Evolutionary conservation across 1,284 basidiomycete genomes (phyloP), one percentile per base, ranked within the genome.

Genomic region (Cystobasidium pallidum): DNA sequence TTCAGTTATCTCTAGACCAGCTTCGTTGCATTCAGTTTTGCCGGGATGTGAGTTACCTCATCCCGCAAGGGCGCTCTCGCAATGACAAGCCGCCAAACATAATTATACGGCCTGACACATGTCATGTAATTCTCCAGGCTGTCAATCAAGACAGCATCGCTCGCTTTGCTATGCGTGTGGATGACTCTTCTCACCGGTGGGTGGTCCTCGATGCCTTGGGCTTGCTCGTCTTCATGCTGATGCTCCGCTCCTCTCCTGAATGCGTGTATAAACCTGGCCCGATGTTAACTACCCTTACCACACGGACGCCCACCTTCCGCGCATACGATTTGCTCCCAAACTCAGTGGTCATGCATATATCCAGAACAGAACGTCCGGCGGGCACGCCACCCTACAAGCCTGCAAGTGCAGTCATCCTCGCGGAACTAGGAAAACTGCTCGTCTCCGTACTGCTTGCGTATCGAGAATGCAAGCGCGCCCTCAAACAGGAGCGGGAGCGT

Each of bases 401-500:
- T 10, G 76, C 78, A 47, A 78, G 77, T 59, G 76, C 77, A 7
- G 77, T 79, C n/a, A 59, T 79, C 21, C 39, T 78, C 24, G 76
- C 77, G 73, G 79, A 80, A 54, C 36, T 79, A 3, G 76, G 76
- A 54, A 80, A 80, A 75, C 74, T 79, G 30, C 57, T 76, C 39
- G 65, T 79, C 26, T 79, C 78, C 13, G 39, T 77, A 36, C 28
- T 77, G 17, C 74, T 80, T 36, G 78, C 78, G 17, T 55, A 57
- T 21, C 26, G 73, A 21, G 73, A 74, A 30, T 49, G 65, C 47
- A 34, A 57, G 15, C 15, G 32, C 26, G 36, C 54, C 7, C 28
- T 54, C 24, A 32, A 26, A 45, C 54, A 52, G 43, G 65, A 63
- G 47, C 28, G 51, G n/a, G 49, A 36, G 17, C 32, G 36, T 21